Conservation (phyloP, 2,329 filamentous ascomycete genomes). For the Calonectria naviculata region DNA sequence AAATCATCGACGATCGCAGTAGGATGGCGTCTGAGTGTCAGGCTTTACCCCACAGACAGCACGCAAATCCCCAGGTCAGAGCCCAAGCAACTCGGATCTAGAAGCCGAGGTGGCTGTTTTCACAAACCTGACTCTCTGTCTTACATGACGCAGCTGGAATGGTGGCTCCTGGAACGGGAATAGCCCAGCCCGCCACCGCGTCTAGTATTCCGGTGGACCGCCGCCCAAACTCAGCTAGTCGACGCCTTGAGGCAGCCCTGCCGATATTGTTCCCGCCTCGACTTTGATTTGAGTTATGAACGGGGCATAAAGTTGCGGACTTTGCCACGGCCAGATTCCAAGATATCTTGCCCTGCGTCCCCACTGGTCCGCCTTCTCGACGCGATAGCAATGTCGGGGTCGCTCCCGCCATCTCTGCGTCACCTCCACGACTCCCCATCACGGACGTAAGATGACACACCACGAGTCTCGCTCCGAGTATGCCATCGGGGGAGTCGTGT, state of each 20-base stretch:
- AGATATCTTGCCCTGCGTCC: neutral
- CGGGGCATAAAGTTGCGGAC: neutral
- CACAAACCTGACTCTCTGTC: neutral
- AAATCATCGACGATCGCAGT: neutral
- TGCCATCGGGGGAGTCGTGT: neutral
- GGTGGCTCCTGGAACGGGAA: neutral
- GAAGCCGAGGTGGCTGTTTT: neutral
- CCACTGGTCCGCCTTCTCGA: neutral
- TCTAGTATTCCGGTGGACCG: slow-evolving; percentile 1
- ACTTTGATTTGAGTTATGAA: neutral
- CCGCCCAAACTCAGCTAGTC: neutral
- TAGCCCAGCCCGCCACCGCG: neutral
- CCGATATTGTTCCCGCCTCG: neutral
- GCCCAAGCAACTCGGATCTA: neutral
- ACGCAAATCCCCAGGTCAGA: no score
- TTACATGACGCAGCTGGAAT: neutral
- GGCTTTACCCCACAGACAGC: neutral
- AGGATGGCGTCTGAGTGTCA: neutral
- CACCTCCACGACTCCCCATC: neutral
- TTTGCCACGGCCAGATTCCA: neutral
- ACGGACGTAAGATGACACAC: neutral
- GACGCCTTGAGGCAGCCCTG: neutral
- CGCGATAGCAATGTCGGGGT: neutral
- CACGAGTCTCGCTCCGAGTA: neutral
- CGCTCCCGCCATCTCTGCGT: neutral